Conservation (phyloP, 495 filamentous ascomycete species). For the Hypoxylon cercidicola region DNA sequence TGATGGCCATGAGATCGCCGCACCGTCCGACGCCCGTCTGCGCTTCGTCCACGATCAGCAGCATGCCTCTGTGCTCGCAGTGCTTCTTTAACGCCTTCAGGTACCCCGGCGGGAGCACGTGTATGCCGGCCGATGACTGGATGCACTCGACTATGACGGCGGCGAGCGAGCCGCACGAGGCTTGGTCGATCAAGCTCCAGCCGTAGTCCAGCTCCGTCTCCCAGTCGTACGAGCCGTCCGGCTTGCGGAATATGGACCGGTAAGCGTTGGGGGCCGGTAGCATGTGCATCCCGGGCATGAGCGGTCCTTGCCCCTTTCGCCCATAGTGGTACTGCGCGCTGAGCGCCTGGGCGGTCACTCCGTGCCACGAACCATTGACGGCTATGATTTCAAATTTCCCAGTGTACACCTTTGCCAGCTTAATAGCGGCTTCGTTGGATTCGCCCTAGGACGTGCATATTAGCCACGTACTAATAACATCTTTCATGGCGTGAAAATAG, state of each 20-base stretch:
- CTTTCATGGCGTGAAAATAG: background rate
- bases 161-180: conserved; percentile 64
- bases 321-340: conserved; percentile 61
- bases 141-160: conserved; percentile 67
- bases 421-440: conserved; percentile 64
- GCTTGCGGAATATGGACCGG: conserved; percentile 60
- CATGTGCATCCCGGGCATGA: conserved; percentile 48
- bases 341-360: conserved; percentile 56
- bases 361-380: conserved; percentile 64
- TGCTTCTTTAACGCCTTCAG: conserved; percentile 56
- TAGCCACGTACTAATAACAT: background rate
- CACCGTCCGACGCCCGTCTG: conserved; percentile 65
- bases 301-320: conserved; percentile 55
- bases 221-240: conserved; percentile 67
- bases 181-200: conserved; percentile 62
- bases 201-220: conserved; percentile 64
- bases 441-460: conserved; percentile 47
- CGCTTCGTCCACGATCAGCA: conserved; percentile 66
- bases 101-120: conserved; percentile 59
- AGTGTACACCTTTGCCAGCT: conserved; percentile 66
- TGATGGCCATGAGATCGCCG: conserved; percentile 63
- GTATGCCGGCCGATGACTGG: conserved; percentile 61
- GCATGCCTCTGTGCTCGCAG: conserved; percentile 61
- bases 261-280: conserved; percentile 66
- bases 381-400: conserved; percentile 68